Conservation (phyloP, 2,329 filamentous ascomycete genomes). For the Uncinocarpus reesii region DNA sequence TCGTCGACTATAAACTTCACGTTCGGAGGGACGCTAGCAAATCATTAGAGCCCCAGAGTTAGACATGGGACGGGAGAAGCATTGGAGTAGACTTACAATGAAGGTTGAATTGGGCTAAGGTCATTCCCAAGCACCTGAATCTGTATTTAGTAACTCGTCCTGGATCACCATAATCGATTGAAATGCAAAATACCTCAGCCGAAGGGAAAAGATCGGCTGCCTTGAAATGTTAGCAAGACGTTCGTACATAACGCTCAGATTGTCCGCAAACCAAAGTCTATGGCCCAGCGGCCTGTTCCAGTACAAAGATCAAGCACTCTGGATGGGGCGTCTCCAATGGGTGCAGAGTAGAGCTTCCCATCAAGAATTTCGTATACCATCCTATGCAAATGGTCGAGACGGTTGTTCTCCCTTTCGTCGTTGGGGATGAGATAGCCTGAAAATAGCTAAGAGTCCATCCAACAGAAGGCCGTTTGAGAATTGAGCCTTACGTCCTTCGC, state of each 20-base stretch:
- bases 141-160: not conserved
- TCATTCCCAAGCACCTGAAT: conserved; percentile 24
- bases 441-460: not conserved
- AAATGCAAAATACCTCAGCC: conserved; percentile 17
- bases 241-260: not conserved
- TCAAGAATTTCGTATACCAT: conserved; percentile 15
- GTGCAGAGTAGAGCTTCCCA: conserved; percentile 18
- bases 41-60: not conserved
- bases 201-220: conserved; percentile 23
- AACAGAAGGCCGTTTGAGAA: not conserved
- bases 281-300: conserved; percentile 23
- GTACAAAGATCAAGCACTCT: conserved; percentile 19
- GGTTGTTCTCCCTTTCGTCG: conserved; percentile 18
- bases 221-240: not conserved
- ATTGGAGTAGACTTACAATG: conserved; percentile 21
- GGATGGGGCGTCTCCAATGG: conserved; percentile 15
- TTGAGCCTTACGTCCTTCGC: conserved; percentile 15
- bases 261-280: conserved; percentile 19
- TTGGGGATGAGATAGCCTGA: conserved; percentile 16
- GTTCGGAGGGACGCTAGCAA: conserved; percentile 42
- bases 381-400: conserved; percentile 19
- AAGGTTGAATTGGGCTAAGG: conserved; percentile 20
- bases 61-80: conserved; percentile 8
- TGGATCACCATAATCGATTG: not conserved
- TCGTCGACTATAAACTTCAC: conserved; percentile 50